Evolutionary conservation across 306 rosid genomes (phyloP), one percentile per base, ranked within the genome.

Genomic region (Vigna angularis): DNA sequence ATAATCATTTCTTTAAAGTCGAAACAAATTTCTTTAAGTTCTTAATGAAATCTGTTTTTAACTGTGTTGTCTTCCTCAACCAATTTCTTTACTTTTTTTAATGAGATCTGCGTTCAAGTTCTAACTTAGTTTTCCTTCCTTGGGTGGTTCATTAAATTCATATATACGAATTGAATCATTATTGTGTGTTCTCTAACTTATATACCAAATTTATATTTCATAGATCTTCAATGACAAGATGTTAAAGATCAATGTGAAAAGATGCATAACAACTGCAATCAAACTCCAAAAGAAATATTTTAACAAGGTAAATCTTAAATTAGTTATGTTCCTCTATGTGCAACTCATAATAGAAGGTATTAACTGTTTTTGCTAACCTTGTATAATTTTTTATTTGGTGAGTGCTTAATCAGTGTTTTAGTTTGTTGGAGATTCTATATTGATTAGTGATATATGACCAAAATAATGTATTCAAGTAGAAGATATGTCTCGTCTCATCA

Each of bases 211-310:
- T 69, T 57, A 40, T 45, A 68, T 49, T n/a, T 72, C 79, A 56
- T 91, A 94, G 98, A 87, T 91, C 80, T 91, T 91, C 84, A 94
- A 94, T 76, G 98, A 94, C 85, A 94, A 91, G 4, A 81, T 90
- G 86, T 83, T 94, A 85, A 89, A 85, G 89, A 87, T 94, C 79
- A 81, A 86, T 82, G 96, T 92, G 51, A 94, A 85, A 86, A 88
- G 96, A 79, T 88, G 94, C 76, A 73, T 91, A 83, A 86, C 82
- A 76, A 80, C 84, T 40, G 97, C 97, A 66, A 85, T 94, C 86
- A 94, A 88, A 83, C 89, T 94, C 63, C 88, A 97, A 71, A 91
- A 91, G 88, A 94, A 94, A 86, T 94, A 94, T 81, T 76, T 91
- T 48, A 85, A 84, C 80, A 94, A 94, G 98, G 98, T 87, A 72